Conservation (phyloP, 495 filamentous ascomycete species). For the Penicillium waksmanii region DNA sequence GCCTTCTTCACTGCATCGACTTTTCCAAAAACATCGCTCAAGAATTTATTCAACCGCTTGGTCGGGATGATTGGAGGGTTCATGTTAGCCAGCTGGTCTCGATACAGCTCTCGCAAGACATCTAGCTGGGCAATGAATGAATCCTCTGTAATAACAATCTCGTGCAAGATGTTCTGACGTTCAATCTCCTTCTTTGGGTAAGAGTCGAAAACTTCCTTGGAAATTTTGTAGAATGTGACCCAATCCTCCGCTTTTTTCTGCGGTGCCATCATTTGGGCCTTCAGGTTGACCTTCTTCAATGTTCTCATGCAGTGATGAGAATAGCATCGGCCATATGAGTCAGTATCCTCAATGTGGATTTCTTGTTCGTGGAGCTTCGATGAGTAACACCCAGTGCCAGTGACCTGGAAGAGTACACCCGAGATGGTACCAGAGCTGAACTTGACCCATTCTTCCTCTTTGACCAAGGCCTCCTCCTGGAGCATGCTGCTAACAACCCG, state of each 20-base stretch:
- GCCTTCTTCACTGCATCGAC: conserved; percentile 86
- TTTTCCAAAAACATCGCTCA: conserved; percentile 85
- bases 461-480: conserved; percentile 72
- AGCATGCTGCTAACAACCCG: conserved; percentile 84
- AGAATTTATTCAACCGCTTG: conserved; percentile 74
- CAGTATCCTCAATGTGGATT: conserved; percentile 73
- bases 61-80: conserved; percentile 81
- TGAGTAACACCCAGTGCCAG: conserved; percentile 90
- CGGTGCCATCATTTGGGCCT: conserved; percentile 68
- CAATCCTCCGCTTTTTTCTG: conserved; percentile 78
- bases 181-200: conserved; percentile 85
- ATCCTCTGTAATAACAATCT: conserved; percentile 94
- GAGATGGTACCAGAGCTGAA: conserved; percentile 75
- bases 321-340: conserved; percentile 78
- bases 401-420: conserved; percentile 92
- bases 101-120: conserved; percentile 80
- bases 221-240: conserved; percentile 87
- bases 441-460: conserved; percentile 98
- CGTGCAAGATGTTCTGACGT: conserved; percentile 91
- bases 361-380: conserved; percentile 77
- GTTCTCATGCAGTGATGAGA: conserved; percentile 93
- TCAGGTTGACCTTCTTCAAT: conserved; percentile 88
- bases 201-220: conserved; percentile 70
- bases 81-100: conserved; percentile 74
- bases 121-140: conserved; percentile 85